Conservation (phyloP, 2,329 filamentous ascomycete genomes). For the Apiospora sp. region DNA sequence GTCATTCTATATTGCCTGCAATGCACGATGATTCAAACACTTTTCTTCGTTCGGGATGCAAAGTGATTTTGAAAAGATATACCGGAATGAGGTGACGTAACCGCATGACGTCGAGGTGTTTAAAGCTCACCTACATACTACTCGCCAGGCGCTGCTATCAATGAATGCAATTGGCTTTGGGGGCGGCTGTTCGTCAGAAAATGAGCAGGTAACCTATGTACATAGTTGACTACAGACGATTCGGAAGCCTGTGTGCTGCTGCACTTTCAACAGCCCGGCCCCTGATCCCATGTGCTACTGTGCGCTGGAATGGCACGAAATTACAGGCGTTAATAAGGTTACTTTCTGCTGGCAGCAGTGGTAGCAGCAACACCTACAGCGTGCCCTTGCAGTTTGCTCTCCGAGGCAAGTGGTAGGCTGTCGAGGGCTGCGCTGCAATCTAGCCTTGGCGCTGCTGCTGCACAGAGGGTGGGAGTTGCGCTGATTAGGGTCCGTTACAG, state of each 20-base stretch:
- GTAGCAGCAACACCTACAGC: neutral
- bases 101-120: neutral
- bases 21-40: neutral
- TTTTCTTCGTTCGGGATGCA: neutral
- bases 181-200: neutral
- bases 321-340: neutral
- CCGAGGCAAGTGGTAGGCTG: neutral
- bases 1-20: neutral
- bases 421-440: neutral
- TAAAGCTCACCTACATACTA: neutral
- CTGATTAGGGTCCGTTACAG: conserved; percentile 23
- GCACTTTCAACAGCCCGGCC: neutral
- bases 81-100: neutral
- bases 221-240: neutral
- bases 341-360: too few relatives aligned
- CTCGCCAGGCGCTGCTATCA: neutral
- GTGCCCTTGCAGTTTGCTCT: too few relatives aligned
- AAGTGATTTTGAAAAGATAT: neutral
- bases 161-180: neutral
- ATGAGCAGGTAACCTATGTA: too few relatives aligned
- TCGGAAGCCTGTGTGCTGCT: neutral
- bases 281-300: neutral
- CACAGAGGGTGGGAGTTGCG: neutral
- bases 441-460: conserved; percentile 22
- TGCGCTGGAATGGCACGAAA: conserved; percentile 6